phyloP scores from a whole-genome alignment of 139 green algal genomes.

The Coelastrella sp. region DNA sequence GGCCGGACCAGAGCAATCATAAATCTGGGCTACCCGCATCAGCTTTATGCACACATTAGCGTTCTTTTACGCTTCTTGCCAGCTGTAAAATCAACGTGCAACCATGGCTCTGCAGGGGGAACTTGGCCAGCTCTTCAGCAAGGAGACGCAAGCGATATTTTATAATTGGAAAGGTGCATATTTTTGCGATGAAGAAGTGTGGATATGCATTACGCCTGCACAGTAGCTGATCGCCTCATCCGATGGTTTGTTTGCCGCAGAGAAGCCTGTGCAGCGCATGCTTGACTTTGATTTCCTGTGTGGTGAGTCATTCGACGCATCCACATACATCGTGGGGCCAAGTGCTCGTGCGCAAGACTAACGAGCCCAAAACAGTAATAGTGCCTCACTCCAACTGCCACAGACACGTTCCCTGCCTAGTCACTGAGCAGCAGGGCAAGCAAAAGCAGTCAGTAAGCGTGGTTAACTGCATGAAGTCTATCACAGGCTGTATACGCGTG shows the following conservation, averaged over 20 bases:
- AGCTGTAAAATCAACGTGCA: not conserved
- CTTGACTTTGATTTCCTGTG: slow-evolving; percentile 97
- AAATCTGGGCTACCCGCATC: too few relatives aligned
- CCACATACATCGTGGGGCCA: not conserved
- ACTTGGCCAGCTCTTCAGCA: slow-evolving; percentile 80
- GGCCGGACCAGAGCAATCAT: too few relatives aligned
- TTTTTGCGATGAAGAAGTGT: not conserved
- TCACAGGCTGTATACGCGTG: too few relatives aligned
- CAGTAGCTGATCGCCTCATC: not conserved
- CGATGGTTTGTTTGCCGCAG: not conserved
- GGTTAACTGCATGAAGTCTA: too few relatives aligned
- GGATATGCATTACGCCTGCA: not conserved
- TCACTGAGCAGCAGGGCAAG: not conserved
- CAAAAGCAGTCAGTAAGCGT: too few relatives aligned
- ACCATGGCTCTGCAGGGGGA: not conserved
- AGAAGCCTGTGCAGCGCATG: slow-evolving; percentile 87
- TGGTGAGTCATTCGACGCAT: slow-evolving; percentile 58
- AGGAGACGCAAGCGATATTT: slow-evolving; percentile 91
- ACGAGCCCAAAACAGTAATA: too few relatives aligned
- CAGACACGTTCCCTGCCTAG: not conserved
- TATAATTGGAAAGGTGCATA: slow-evolving; percentile 86
- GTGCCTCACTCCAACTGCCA: too few relatives aligned
- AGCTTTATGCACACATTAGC: too few relatives aligned
- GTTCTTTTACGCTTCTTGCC: too few relatives aligned
- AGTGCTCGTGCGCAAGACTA: too few relatives aligned